Conservation (phyloP, 2,329 filamentous ascomycete genomes). For the Xylariaceae sp. region DNA sequence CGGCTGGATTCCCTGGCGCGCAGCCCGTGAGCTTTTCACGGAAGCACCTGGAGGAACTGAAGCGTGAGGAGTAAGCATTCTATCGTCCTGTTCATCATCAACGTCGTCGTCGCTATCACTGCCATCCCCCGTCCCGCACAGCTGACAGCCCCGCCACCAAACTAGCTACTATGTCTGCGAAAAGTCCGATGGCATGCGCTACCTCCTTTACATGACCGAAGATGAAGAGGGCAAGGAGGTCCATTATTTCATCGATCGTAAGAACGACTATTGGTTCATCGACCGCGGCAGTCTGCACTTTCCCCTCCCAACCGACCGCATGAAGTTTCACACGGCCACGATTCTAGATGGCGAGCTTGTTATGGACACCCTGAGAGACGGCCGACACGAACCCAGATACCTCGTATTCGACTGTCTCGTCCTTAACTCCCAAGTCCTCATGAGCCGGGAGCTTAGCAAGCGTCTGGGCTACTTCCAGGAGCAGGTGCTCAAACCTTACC, state of each 20-base stretch:
- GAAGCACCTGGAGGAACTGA: slow-evolving; percentile 76
- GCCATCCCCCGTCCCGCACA: not conserved
- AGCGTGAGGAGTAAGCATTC: slow-evolving; percentile 61
- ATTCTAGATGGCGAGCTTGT: slow-evolving; percentile 92
- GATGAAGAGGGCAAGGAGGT: slow-evolving; percentile 59
- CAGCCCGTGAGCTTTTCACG: slow-evolving; percentile 90
- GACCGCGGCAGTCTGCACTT: slow-evolving; percentile 68
- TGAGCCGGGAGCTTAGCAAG: slow-evolving; percentile 78
- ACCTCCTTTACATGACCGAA: slow-evolving; percentile 81
- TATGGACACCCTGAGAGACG: slow-evolving; percentile 67
- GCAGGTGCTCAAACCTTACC: slow-evolving; percentile 67
- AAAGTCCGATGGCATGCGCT: slow-evolving; percentile 94
- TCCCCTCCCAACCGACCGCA: slow-evolving; percentile 60
- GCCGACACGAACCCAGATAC: slow-evolving; percentile 67
- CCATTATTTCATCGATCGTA: slow-evolving; percentile 93
- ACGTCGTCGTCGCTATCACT: not conserved
- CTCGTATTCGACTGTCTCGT: slow-evolving; percentile 92
- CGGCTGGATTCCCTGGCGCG: slow-evolving; percentile 73
- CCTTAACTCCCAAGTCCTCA: slow-evolving; percentile 69
- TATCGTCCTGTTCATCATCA: not conserved
- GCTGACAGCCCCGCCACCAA: slow-evolving; percentile 2
- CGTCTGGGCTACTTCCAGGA: slow-evolving; percentile 81
- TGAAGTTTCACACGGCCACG: slow-evolving; percentile 70
- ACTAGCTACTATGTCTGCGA: slow-evolving; percentile 89
- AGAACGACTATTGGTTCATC: slow-evolving; percentile 93